Evolutionary conservation across 2,329 filamentous ascomycete genomes (phyloP).

Genomic region (Phialemoniopsis sp.): DNA sequence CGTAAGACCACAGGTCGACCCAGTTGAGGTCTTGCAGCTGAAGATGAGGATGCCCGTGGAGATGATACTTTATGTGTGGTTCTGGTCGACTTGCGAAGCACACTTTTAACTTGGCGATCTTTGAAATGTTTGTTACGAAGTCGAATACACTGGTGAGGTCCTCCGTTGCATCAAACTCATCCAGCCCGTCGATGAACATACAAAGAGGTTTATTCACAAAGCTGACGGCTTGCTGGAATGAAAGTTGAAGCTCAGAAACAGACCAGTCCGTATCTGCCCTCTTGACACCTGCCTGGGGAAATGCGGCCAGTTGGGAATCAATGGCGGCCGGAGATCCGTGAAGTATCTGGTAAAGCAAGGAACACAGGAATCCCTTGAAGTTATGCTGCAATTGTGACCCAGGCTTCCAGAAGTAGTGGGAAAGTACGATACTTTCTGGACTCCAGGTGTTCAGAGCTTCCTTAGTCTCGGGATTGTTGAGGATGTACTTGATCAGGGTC

Average conservation of each 20-base stretch:
- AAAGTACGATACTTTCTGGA: conserved; percentile 4
- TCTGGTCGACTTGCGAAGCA: conserved; percentile 1
- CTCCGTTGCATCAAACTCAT: conserved; percentile 1
- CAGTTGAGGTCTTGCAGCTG: background rate
- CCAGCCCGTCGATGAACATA: conserved; percentile 9
- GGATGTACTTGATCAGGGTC: conserved; percentile 23
- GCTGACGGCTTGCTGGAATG: background rate
- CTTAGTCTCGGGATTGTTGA: conserved; percentile 7
- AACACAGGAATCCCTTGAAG: conserved; percentile 16
- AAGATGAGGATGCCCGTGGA: background rate
- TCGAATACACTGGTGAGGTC: background rate
- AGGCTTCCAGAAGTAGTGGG: conserved; percentile 24
- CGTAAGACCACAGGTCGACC: background rate
- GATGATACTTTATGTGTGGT: background rate
- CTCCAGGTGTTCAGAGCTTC: conserved; percentile 13
- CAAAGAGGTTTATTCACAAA: background rate
- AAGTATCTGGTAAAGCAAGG: conserved; percentile 14
- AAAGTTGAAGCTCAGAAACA: background rate
- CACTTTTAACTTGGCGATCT: conserved; percentile 1
- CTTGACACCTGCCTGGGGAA: background rate
- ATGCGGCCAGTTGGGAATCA: background rate
- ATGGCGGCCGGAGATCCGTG: background rate
- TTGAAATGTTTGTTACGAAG: background rate
- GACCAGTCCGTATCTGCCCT: conserved; percentile 12
- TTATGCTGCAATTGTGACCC: conserved; percentile 18